Evolutionary conservation across 176 grass and related monocot genomes (phyloP), one percentile per base, ranked within the genome.

Genomic region (Raddia guianensis): DNA sequence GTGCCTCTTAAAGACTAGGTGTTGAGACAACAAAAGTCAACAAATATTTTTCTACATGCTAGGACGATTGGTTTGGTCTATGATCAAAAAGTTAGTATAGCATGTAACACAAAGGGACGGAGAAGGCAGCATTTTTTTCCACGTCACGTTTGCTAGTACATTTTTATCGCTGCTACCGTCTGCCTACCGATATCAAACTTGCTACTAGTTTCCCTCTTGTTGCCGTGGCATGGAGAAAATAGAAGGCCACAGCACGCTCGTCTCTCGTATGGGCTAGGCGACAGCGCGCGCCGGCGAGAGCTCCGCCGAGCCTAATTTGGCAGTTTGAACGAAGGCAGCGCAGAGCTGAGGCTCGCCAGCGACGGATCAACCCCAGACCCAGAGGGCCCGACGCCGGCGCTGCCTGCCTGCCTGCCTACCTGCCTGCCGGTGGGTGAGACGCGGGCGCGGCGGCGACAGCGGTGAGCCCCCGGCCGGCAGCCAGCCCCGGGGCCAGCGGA

Each of bases 401-500:
- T 63, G 63, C 61, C 45, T 27, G 27, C 27, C 63, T 63, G 63
- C 61, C 45, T 27, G 27, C 27, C 27, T 27, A 34, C 21, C 21
- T 6, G 27, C 49, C 14, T n/a, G 62, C 10, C 62, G 19, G 82
- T 76, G 83, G 48, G 74, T 71, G 66, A 21, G 37, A 40, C 12
- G 62, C 69, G 75, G 54, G 69, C 63, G 9, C 12, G 21, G 35
- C 35, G 68, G 34, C 75, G 68, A 83, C 32, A 67, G 10, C 59
- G 44, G 53, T 32, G 74, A 72, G 66, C 57, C 40, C 52, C 49
- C 9, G 27, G 4, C 49, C 10, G 79, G 7, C 68, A 52, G 20
- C 20, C 32, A 62, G 15, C 3, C 76, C 46, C 7, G 16, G 59
- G 81, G 68, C 69, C 61, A 74, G 61, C 34, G 43, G 85, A 75